These are phyloP conservation scores for Trichoderma simmonsii DNA, from an alignment of 2,329 filamentous ascomycete genomes.

Conservation along the genomic window DNA sequence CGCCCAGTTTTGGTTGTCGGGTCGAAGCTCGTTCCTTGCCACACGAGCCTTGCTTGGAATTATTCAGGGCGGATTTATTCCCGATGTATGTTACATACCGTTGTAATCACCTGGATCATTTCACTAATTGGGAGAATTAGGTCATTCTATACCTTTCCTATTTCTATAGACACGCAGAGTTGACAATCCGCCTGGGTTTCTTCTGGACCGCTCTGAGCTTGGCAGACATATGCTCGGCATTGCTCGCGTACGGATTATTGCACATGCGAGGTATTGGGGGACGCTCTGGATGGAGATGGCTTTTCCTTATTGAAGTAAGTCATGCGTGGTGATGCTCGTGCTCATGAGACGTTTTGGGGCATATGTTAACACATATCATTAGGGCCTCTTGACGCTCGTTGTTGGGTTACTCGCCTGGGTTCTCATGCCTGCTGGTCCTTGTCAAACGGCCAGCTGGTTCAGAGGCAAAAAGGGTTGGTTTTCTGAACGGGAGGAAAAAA, in stretches of 20 bases:
- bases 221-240: slow-evolving; percentile 51
- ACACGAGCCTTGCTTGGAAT: slow-evolving; percentile 40
- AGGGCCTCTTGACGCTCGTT: slow-evolving; percentile 30
- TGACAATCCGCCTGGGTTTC: slow-evolving; percentile 62
- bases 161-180: slow-evolving; percentile 69
- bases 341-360: background rate
- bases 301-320: slow-evolving; percentile 24
- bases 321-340: fast-evolving
- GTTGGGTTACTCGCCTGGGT: slow-evolving; percentile 24
- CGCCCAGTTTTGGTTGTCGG: slow-evolving; percentile 43
- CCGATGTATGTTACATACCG: slow-evolving; percentile 32
- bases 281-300: slow-evolving; percentile 40
- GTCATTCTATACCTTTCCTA: slow-evolving; percentile 62
- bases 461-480: slow-evolving; percentile 46
- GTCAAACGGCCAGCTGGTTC: slow-evolving; percentile 53
- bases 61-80: slow-evolving; percentile 47
- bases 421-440: slow-evolving; percentile 27
- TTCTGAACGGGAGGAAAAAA: slow-evolving; percentile 45
- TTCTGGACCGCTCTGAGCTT: slow-evolving; percentile 68
- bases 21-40: slow-evolving; percentile 38
- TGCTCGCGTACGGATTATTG: slow-evolving; percentile 43
- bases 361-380: background rate
- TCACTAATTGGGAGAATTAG: slow-evolving; percentile 6
- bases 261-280: slow-evolving; percentile 37
- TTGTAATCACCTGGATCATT: background rate